These are phyloP conservation scores for Melanogaster broomeanus DNA, from an alignment of 768 basidiomycete genomes.

Conservation along the genomic window DNA sequence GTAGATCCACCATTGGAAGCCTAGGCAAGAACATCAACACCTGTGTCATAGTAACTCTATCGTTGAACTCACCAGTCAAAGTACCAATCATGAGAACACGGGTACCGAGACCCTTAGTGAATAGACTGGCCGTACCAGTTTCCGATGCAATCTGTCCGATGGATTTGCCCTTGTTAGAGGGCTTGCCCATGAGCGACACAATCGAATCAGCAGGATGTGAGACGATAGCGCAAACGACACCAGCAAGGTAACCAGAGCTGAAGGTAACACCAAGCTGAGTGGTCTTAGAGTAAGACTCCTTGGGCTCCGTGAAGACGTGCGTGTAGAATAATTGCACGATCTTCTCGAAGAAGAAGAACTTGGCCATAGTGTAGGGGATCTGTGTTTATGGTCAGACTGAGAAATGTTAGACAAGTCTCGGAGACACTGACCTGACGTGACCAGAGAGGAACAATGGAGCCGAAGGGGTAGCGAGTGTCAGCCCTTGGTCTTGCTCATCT, in stretches of 20 bases:
- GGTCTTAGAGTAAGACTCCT: slow-evolving; percentile 74
- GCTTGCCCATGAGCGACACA: slow-evolving; percentile 93
- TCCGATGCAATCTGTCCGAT: slow-evolving; percentile 71
- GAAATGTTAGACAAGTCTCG: neutral
- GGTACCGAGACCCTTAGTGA: slow-evolving; percentile 86
- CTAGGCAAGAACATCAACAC: slow-evolving; percentile 33
- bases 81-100: slow-evolving; percentile 84
- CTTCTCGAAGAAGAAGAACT: slow-evolving; percentile 96
- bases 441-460: slow-evolving; percentile 84
- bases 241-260: slow-evolving; percentile 89
- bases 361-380: slow-evolving; percentile 99
- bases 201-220: slow-evolving; percentile 96
- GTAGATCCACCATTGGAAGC: slow-evolving; percentile 96
- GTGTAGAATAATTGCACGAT: slow-evolving; percentile 87
- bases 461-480: slow-evolving; percentile 84
- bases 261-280: slow-evolving; percentile 91
- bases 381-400: slow-evolving; percentile 28
- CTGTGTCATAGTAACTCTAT: neutral
- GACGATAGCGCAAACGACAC: slow-evolving; percentile 94
- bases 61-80: slow-evolving; percentile 38
- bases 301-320: slow-evolving; percentile 79
- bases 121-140: slow-evolving; percentile 61
- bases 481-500: slow-evolving; percentile 67
- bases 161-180: slow-evolving; percentile 79
- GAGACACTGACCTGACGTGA: slow-evolving; percentile 70